Percentiles rank a stretch among this genome's conserved stretches.
Evolutionary conservation across 2,329 filamentous ascomycete genomes (phyloP).

Genomic region (Epichloe sibirici): DNA sequence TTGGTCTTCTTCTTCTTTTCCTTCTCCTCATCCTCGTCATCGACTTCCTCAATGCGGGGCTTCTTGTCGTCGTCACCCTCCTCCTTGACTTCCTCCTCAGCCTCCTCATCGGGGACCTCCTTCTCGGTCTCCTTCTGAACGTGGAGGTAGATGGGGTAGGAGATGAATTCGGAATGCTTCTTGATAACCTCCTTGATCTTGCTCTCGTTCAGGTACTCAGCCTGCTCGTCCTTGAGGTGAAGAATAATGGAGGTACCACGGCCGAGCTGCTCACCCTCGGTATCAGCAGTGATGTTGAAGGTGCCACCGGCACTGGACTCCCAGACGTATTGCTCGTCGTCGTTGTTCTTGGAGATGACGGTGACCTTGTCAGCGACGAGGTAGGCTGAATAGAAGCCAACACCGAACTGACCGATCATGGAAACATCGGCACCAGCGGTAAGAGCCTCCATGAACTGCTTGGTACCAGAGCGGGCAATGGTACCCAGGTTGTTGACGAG

Average conservation of each 20-base stretch:
- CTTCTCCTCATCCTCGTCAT: constrained; percentile 71
- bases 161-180: constrained; percentile 99
- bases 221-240: constrained; percentile 98
- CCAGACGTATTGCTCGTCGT: constrained; percentile 99
- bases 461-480: constrained; percentile 96
- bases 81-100: constrained; percentile 50
- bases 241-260: constrained; percentile 97
- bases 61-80: constrained; percentile 85
- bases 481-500: constrained; percentile 99
- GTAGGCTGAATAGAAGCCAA: constrained; percentile 99
- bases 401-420: constrained; percentile 99
- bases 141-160: constrained; percentile 99
- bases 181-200: constrained; percentile 99
- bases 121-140: constrained; percentile 98
- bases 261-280: constrained; percentile 79
- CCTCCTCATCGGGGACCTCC: constrained; percentile 94
- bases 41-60: constrained; percentile 87
- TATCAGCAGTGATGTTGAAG: constrained; percentile 86
- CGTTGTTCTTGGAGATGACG: constrained; percentile 97
- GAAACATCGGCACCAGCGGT: constrained; percentile 97
- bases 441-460: constrained; percentile 99
- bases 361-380: constrained; percentile 94
- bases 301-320: constrained; percentile 95
- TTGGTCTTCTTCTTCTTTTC: constrained; percentile 97
- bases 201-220: constrained; percentile 94